phyloP scores from a whole-genome alignment of 2,329 filamentous ascomycete species.

The Aspergillus sp. region DNA sequence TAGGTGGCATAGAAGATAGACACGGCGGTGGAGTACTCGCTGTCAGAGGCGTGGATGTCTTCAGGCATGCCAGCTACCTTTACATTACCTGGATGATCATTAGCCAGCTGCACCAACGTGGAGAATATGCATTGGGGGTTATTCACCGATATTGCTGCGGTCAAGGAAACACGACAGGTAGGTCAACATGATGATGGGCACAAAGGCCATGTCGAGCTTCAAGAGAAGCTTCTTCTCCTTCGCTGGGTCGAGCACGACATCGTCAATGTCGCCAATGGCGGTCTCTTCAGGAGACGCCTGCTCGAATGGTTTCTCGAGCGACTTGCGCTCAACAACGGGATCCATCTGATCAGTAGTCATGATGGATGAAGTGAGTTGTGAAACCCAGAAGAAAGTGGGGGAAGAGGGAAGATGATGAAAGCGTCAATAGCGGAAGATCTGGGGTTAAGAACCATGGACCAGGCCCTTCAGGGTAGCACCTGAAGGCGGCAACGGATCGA shows the following conservation, averaged over 20 bases:
- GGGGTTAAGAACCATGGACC: slow-evolving; percentile 2
- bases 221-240: slow-evolving; percentile 50
- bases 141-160: slow-evolving; percentile 53
- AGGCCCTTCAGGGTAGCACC: neutral
- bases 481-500: neutral
- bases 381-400: neutral
- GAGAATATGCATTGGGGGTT: neutral
- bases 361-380: neutral
- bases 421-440: neutral
- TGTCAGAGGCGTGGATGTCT: slow-evolving; percentile 45
- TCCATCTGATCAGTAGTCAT: slow-evolving; percentile 3
- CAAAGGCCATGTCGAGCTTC: slow-evolving; percentile 52
- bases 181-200: slow-evolving; percentile 57
- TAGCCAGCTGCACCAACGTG: slow-evolving; percentile 4
- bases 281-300: slow-evolving; percentile 10
- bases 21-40: slow-evolving; percentile 51
- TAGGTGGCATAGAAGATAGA: slow-evolving; percentile 57
- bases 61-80: slow-evolving; percentile 50
- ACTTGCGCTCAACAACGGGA: slow-evolving; percentile 14
- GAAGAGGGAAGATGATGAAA: too few relatives aligned
- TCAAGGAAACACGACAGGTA: slow-evolving; percentile 60
- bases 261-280: slow-evolving; percentile 20
- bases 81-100: slow-evolving; percentile 45
- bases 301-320: slow-evolving; percentile 15
- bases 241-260: slow-evolving; percentile 43